Conservation (phyloP, 2,329 filamentous ascomycete species). For the Cladosporium sp. region DNA sequence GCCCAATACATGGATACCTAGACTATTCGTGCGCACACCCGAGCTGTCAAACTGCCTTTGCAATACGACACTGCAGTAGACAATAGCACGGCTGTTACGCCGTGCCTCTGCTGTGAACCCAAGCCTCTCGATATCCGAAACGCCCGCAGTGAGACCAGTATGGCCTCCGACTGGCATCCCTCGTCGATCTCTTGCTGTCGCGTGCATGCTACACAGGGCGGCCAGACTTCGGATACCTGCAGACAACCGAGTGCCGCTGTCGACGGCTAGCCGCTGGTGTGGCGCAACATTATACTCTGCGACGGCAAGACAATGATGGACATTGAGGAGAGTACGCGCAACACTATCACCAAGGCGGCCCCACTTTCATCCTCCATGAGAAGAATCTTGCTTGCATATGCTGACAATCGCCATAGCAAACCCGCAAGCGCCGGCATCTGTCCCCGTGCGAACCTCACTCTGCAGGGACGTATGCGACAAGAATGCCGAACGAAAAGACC, state of each 20-base stretch:
- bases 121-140: conserved; percentile 1
- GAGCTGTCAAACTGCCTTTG: conserved; percentile 1
- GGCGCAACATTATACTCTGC: neutral
- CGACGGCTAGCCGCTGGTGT: conserved; percentile 5
- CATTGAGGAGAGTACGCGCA: neutral
- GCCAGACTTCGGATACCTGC: neutral
- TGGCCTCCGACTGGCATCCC: neutral
- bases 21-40: conserved; percentile 5
- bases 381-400: neutral
- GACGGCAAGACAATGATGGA: neutral
- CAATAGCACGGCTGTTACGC: conserved; percentile 8
- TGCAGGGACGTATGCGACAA: too few relatives aligned
- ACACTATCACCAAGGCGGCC: too few relatives aligned
- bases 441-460: neutral
- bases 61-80: neutral
- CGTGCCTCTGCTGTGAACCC: neutral
- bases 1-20: conserved; percentile 7
- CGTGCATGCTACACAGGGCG: neutral
- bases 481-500: too few relatives aligned
- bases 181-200: neutral
- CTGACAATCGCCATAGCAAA: conserved; percentile 2
- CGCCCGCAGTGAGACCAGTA: conserved; percentile 2
- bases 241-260: conserved; percentile 4
- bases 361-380: too few relatives aligned
- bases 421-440: neutral